These are phyloP conservation scores for Auricularia auricula-judae DNA, from an alignment of 768 basidiomycete species.

Conservation along the genomic window DNA sequence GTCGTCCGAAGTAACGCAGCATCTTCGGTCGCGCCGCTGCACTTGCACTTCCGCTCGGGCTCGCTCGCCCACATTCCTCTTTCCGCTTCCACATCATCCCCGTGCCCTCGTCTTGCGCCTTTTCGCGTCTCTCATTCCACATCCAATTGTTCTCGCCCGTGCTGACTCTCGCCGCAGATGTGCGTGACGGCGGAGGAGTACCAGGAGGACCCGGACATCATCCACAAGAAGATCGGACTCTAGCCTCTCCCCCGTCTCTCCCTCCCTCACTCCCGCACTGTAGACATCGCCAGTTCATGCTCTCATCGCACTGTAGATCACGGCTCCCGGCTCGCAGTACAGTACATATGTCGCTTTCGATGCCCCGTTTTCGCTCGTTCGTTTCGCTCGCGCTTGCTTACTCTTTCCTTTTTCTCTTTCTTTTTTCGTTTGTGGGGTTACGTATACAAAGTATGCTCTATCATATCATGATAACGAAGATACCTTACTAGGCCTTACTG, in stretches of 20 bases:
- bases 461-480: neutral
- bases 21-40: no score
- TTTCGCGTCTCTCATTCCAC: no score
- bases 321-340: no score
- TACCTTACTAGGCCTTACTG: neutral
- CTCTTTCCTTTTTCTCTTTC: neutral
- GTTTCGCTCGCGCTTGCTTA: neutral
- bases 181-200: constrained; percentile 99
- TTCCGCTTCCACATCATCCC: no score
- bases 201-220: constrained; percentile 97
- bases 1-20: no score
- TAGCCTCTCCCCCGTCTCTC: neutral
- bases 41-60: no score
- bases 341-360: neutral
- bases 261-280: neutral
- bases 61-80: no score
- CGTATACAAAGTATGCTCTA: neutral
- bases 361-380: neutral
- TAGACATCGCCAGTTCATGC: no score
- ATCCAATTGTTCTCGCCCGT: neutral
- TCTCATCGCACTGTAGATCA: no score
- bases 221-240: constrained; percentile 80
- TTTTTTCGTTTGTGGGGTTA: neutral
- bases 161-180: constrained; percentile 51
- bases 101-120: no score